Conservation (phyloP, 2,329 filamentous ascomycete species). For the Helicocarpus griseus region DNA sequence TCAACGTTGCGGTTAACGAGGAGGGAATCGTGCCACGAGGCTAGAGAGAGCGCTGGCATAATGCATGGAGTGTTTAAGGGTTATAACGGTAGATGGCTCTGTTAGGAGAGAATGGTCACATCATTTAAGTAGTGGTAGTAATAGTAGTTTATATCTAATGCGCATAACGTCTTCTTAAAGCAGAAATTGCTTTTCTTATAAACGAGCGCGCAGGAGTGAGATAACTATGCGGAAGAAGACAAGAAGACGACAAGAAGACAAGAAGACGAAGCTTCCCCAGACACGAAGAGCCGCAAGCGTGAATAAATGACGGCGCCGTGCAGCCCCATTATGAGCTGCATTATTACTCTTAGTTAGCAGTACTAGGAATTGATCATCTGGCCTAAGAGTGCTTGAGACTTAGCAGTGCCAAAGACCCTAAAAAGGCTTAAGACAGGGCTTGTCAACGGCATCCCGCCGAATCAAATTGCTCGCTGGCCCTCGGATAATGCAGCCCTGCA, state of each 20-base stretch:
- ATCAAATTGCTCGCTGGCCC: background rate
- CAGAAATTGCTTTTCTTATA: background rate
- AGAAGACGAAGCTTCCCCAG: background rate
- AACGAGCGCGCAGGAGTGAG: too few species aligned
- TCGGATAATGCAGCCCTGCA: background rate
- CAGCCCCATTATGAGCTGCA: background rate
- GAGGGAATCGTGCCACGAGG: slow-evolving; percentile 19
- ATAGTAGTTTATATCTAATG: background rate
- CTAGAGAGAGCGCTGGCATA: slow-evolving; percentile 29
- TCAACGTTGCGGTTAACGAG: slow-evolving; percentile 10
- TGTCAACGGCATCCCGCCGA: background rate
- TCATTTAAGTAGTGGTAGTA: too few species aligned
- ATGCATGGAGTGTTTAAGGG: background rate
- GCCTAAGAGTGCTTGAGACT: too few species aligned
- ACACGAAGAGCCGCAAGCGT: too few species aligned
- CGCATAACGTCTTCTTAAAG: background rate
- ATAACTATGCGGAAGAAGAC: too few species aligned
- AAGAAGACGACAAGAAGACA: background rate
- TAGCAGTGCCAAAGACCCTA: too few species aligned
- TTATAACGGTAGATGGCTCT: too few species aligned
- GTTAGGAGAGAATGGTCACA: too few species aligned
- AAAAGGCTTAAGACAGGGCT: background rate
- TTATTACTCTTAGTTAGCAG: background rate
- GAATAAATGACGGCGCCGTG: too few species aligned
- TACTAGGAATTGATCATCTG: background rate